These are phyloP conservation scores for Aureobasidium sp. DNA, from an alignment of 2,329 filamentous ascomycete species.

Conservation along the genomic window DNA sequence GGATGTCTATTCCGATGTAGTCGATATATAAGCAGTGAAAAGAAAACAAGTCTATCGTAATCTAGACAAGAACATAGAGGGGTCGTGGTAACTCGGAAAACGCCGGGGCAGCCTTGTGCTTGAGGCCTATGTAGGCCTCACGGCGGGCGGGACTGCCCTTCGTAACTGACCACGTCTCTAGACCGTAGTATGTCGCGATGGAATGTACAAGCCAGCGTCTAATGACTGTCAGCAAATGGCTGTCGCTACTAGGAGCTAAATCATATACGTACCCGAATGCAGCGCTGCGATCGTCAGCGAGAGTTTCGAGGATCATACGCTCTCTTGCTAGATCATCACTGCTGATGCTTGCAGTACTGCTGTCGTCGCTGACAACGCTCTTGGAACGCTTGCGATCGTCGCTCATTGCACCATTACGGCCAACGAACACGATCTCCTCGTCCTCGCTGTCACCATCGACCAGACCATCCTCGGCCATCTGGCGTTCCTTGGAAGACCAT, in stretches of 20 bases:
- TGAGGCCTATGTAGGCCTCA: constrained; percentile 75
- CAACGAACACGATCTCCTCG: constrained; percentile 89
- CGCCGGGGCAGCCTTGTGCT: constrained; percentile 32
- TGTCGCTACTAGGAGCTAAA: neutral
- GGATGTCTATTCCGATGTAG: neutral
- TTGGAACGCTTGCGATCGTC: constrained; percentile 47
- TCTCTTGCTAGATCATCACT: constrained; percentile 46
- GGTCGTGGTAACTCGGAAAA: constrained; percentile 48
- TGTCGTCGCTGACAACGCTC: constrained; percentile 28
- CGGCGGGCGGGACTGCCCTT: constrained; percentile 61
- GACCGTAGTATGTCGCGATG: constrained; percentile 84
- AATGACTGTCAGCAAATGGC: constrained; percentile 2
- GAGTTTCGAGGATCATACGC: constrained; percentile 72
- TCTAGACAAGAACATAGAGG: constrained; percentile 49
- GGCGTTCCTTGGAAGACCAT: constrained; percentile 48
- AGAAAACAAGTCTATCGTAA: neutral
- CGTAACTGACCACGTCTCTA: constrained; percentile 73
- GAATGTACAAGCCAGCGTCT: constrained; percentile 90
- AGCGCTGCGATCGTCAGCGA: constrained; percentile 65
- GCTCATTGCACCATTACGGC: constrained; percentile 56
- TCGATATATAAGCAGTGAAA: neutral
- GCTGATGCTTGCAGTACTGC: neutral
- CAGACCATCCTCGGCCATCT: constrained; percentile 39
- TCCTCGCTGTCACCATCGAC: constrained; percentile 51
- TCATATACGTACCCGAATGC: constrained; percentile 64